Percentiles rank a stretch among this genome's conserved stretches.
Conservation (phyloP, 257 asterid genomes). For the Penstemon barbatus region DNA sequence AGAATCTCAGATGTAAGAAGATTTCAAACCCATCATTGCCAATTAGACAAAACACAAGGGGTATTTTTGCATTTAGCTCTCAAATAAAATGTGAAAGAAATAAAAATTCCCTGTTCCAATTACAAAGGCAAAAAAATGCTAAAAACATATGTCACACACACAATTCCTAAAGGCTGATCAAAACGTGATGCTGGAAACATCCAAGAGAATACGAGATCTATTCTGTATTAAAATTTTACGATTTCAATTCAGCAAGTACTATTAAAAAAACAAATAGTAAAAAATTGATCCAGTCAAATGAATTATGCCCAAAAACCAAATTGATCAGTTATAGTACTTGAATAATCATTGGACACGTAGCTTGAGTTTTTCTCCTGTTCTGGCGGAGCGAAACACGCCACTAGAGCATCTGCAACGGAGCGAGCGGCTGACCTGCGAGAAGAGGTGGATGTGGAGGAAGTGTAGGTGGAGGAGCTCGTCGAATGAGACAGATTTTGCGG, state of each 20-base stretch:
- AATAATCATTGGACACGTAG: conserved; percentile 41
- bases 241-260: too few species aligned
- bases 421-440: conserved; percentile 51
- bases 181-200: neutral
- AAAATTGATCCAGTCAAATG: conserved; percentile 7
- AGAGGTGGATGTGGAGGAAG: conserved; percentile 41
- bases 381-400: conserved; percentile 70
- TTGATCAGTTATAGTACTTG: conserved; percentile 35
- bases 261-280: neutral
- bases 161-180: neutral
- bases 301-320: neutral
- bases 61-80: neutral
- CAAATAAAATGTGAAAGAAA: neutral
- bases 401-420: conserved; percentile 53
- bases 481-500: conserved; percentile 41
- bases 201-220: too few species aligned
- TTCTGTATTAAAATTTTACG: too few species aligned
- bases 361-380: conserved; percentile 36
- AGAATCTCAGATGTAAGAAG: neutral
- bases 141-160: neutral
- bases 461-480: conserved; percentile 38
- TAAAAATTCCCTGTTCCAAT: neutral
- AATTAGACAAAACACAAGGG: too few species aligned
- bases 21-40: neutral
- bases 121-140: neutral